Evolutionary conservation across 768 basidiomycete species (phyloP), one percentile per base, ranked within the genome.

Genomic region (Pleurotus salmoneostramineus): DNA sequence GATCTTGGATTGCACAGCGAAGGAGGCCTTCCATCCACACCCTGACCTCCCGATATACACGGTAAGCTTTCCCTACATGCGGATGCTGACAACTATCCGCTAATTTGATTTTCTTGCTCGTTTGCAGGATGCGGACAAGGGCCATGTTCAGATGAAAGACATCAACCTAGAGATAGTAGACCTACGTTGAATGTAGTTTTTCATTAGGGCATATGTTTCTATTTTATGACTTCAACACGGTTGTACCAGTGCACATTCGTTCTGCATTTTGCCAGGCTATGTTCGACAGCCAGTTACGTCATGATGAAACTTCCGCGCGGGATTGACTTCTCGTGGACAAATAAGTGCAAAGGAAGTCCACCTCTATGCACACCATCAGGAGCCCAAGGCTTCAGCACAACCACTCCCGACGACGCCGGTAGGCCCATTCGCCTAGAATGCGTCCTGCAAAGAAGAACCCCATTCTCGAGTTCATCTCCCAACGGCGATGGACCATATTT

Each of bases 21-120:
- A 83, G 65, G 88, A 89, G 57, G 84, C 90, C 0, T 95, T 95
- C 68, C 93, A 95, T 68, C 91, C 91, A 0, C 93, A 95, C 71
- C 83, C 89, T 27, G 87, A 91, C 64, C 62, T 83, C 40, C 90
- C 91, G 5, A 93, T 94, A 67, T 94, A 94, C 67, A 94, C 93
- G 11, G 93, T 93, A 60, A 58, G 21, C 2, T 87, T 79, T 11
- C 56, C 17, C 35, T 36, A 40, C n/a, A 10, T 56, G 2, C 27
- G 43, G 27, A 21, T 14, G 56, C 35, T n/a, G 43, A 55, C 6
- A 40, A 14, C 40, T 35, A 6, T 43, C 8, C 49, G 12, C 61
- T 47, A 27, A 50, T 43, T 48, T 48, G 32, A 50, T 40, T 42
- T 34, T 55, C 46, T 46, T 43, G 32, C 34, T 45, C 42, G 42